Conservation (phyloP, 2,329 filamentous ascomycete species). For the Hypoxylon sp. region DNA sequence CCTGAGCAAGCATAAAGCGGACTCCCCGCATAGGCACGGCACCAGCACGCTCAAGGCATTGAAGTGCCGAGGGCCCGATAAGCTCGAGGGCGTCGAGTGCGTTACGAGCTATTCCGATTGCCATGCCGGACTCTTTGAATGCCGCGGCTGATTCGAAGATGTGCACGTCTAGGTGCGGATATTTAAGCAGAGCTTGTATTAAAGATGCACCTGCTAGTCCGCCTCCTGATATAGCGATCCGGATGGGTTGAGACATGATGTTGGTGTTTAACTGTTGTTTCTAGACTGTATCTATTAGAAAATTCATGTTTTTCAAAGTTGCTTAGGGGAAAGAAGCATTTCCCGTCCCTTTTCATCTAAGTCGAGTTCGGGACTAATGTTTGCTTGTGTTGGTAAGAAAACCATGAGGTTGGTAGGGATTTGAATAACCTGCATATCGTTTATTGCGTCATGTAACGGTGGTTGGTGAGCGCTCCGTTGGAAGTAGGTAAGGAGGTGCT, state of each 20-base stretch:
- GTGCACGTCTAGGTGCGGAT: slow-evolving; percentile 43
- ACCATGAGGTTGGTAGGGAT: too few relatives aligned
- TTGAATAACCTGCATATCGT: too few relatives aligned
- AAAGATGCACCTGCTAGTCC: slow-evolving; percentile 45
- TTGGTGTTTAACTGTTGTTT: background rate
- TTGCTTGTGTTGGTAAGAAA: too few relatives aligned
- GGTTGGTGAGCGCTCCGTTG: too few relatives aligned
- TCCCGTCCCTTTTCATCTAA: too few relatives aligned
- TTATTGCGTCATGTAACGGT: too few relatives aligned
- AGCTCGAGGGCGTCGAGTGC: slow-evolving; percentile 46
- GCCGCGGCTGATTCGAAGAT: slow-evolving; percentile 44
- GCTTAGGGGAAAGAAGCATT: too few relatives aligned
- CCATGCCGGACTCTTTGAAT: slow-evolving; percentile 44
- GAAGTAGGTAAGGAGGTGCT: too few relatives aligned
- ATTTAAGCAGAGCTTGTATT: slow-evolving; percentile 37
- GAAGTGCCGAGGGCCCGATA: slow-evolving; percentile 36
- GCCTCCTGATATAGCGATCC: slow-evolving; percentile 43
- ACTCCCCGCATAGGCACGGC: slow-evolving; percentile 48
- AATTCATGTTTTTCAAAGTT: too few relatives aligned
- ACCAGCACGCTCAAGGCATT: slow-evolving; percentile 45
- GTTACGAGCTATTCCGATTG: slow-evolving; percentile 46
- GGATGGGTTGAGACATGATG: slow-evolving; percentile 35
- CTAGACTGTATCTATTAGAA: too few relatives aligned
- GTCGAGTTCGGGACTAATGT: too few relatives aligned
- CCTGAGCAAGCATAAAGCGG: slow-evolving; percentile 44